These are phyloP conservation scores for Phytophthora kernoviae DNA, from an alignment of 352 stramenopile species.

Conservation along the genomic window DNA sequence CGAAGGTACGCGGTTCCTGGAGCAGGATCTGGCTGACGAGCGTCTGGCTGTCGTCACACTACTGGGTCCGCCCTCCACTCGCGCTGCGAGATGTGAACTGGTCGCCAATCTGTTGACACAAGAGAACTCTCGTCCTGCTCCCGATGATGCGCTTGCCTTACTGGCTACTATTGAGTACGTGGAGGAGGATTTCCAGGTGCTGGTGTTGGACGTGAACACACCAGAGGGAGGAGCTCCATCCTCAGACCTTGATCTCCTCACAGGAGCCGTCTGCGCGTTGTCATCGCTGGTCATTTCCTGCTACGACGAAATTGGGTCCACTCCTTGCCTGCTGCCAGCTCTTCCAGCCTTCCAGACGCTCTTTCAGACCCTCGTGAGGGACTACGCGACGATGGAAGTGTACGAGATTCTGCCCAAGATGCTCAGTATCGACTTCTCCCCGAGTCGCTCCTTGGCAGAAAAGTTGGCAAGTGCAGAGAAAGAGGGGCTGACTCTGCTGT, in stretches of 20 bases:
- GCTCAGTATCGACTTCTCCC: slow-evolving; percentile 58
- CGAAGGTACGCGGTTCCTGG: slow-evolving; percentile 41
- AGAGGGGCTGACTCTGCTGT: slow-evolving; percentile 6
- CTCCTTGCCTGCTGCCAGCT: slow-evolving; percentile 17
- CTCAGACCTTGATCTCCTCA: slow-evolving; percentile 25
- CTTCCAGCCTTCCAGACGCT: slow-evolving; percentile 51
- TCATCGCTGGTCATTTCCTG: slow-evolving; percentile 71
- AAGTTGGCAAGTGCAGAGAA: slow-evolving; percentile 14
- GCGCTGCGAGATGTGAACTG: slow-evolving; percentile 31
- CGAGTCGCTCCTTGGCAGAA: slow-evolving; percentile 26
- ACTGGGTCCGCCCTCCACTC: slow-evolving; percentile 41
- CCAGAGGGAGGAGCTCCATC: not conserved
- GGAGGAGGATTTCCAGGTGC: slow-evolving; percentile 58
- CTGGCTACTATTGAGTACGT: slow-evolving; percentile 45
- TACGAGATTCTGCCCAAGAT: slow-evolving; percentile 65
- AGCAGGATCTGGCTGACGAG: slow-evolving; percentile 52
- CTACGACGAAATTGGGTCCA: slow-evolving; percentile 36
- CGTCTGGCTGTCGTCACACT: slow-evolving; percentile 56
- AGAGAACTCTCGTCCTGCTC: not conserved
- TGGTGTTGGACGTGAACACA: slow-evolving; percentile 51
- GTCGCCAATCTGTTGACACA: slow-evolving; percentile 31
- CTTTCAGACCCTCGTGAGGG: slow-evolving; percentile 47
- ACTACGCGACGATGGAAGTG: slow-evolving; percentile 55
- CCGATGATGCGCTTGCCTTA: slow-evolving; percentile 34
- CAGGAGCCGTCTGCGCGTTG: slow-evolving; percentile 54